Evolutionary conservation across 495 filamentous ascomycete species (phyloP).

Genomic region (Parathielavia hyrcaniae): DNA sequence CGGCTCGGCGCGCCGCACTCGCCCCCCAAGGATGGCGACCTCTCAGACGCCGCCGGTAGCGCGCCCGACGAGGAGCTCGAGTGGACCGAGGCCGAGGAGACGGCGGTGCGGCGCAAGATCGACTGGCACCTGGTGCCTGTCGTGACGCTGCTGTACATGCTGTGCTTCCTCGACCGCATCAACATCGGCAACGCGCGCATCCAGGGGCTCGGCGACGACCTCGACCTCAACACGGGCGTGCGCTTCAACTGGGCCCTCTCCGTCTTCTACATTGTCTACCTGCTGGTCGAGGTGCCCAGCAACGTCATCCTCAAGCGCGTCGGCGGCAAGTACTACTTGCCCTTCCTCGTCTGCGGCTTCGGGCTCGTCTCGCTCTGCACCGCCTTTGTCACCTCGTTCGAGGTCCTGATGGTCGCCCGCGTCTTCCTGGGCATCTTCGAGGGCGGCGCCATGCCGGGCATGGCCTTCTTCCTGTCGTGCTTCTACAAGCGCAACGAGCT

Average conservation of each 20-base stretch:
- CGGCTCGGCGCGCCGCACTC: constrained; percentile 7
- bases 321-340: constrained; percentile 58
- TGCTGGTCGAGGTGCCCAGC: constrained; percentile 57
- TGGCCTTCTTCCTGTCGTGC: constrained; percentile 51
- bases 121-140: constrained; percentile 49
- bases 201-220: constrained; percentile 50
- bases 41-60: constrained; percentile 19
- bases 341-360: constrained; percentile 48
- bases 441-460: constrained; percentile 50
- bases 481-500: constrained; percentile 55
- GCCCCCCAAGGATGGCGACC: constrained; percentile 4
- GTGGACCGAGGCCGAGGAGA: constrained; percentile 51
- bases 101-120: constrained; percentile 43
- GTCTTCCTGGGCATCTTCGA: constrained; percentile 50
- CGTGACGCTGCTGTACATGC: constrained; percentile 49
- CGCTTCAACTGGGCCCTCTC: constrained; percentile 55
- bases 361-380: constrained; percentile 41
- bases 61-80: constrained; percentile 25
- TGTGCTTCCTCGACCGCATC: constrained; percentile 47
- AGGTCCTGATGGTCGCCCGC: constrained; percentile 39
- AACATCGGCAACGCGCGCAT: constrained; percentile 63
- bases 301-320: constrained; percentile 59
- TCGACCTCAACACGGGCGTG: constrained; percentile 43
- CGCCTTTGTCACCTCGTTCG: constrained; percentile 42
- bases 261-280: constrained; percentile 63